phyloP scores from a whole-genome alignment of 805 yeast genomes.

The Wickerhamomyces strasburgensis region DNA sequence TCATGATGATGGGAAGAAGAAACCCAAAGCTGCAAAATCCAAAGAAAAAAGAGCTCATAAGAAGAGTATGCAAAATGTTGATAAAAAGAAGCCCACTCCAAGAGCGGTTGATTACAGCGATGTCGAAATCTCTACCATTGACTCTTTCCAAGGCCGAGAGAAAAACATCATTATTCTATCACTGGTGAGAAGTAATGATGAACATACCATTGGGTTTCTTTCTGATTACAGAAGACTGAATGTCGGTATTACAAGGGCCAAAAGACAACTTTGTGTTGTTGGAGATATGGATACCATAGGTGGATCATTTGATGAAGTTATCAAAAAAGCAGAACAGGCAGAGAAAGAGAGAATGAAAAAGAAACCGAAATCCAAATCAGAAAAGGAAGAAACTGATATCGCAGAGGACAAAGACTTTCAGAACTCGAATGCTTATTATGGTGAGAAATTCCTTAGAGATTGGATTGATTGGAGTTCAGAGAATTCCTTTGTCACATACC shows the following conservation, averaged over 20 bases:
- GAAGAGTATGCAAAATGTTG: not conserved
- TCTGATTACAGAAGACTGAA: conserved; percentile 75
- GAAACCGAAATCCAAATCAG: not conserved
- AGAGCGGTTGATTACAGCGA: conserved; percentile 22
- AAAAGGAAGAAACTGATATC: not conserved
- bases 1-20: conserved; percentile 4
- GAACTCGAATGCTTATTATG: no score
- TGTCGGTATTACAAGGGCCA: conserved; percentile 91
- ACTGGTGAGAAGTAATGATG: conserved; percentile 75
- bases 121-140: conserved; percentile 84
- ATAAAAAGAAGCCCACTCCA: not conserved
- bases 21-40: conserved; percentile 27
- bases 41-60: conserved; percentile 11
- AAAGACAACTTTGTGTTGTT: conserved; percentile 75
- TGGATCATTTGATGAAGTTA: not conserved
- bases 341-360: conserved; percentile 2
- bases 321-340: not conserved
- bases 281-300: conserved; percentile 77
- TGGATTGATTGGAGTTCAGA: conserved; percentile 75
- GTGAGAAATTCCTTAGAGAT: conserved; percentile 43
- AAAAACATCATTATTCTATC: conserved; percentile 80
- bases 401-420: no score
- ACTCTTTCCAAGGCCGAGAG: conserved; percentile 96
- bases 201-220: conserved; percentile 73
- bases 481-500: conserved; percentile 52